These are phyloP conservation scores for Apophysomyces sp. DNA, from an alignment of 371 early-diverging fungal species.

Conservation along the genomic window DNA sequence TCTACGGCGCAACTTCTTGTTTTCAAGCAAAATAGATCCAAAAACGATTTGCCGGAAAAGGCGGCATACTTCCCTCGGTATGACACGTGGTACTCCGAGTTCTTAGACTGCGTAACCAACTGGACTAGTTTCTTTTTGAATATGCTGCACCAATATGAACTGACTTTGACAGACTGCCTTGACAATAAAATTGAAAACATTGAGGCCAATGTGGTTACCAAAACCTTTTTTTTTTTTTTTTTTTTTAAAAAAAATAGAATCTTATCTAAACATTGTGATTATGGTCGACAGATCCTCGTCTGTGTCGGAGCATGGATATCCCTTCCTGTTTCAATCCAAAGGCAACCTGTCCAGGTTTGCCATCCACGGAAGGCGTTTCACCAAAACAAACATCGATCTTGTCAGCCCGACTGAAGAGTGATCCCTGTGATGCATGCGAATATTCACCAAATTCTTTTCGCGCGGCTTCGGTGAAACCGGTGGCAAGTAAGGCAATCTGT, in stretches of 20 bases:
- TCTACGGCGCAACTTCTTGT: too few relatives aligned
- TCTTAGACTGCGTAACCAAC: too few relatives aligned
- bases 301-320: background rate
- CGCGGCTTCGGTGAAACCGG: constrained; percentile 11
- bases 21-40: too few relatives aligned
- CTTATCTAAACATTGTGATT: background rate
- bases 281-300: background rate
- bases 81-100: too few relatives aligned
- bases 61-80: too few relatives aligned
- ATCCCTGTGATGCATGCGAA: constrained; percentile 12
- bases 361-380: background rate
- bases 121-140: too few relatives aligned
- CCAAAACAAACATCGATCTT: constrained; percentile 12
- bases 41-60: too few relatives aligned
- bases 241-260: background rate
- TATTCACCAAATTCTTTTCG: constrained; percentile 8
- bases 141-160: background rate
- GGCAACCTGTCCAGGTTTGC: constrained; percentile 8
- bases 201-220: background rate
- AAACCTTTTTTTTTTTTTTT: background rate
- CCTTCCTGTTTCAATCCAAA: constrained; percentile 13
- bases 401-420: constrained; percentile 7
- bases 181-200: background rate
- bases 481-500: constrained; percentile 17
- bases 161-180: background rate